phyloP scores from a whole-genome alignment of 2,329 filamentous ascomycete genomes.

The Scedosporium apiospermum region DNA sequence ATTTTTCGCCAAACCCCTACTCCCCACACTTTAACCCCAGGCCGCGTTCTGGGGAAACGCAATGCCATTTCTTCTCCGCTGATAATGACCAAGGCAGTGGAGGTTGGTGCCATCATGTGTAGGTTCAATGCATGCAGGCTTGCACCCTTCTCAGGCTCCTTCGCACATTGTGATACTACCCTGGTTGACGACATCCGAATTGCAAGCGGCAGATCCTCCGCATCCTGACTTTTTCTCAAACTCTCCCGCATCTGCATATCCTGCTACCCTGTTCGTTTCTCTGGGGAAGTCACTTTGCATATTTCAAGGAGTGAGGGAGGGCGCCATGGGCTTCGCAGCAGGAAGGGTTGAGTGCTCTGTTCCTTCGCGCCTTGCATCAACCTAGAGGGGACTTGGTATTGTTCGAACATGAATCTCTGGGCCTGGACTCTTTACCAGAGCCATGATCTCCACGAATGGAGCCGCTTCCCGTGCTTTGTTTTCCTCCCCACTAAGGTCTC shows the following conservation, averaged over 20 bases:
- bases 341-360: neutral
- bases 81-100: neutral
- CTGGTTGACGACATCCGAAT: conserved; percentile 1
- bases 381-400: too few relatives aligned
- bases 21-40: neutral
- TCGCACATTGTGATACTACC: neutral
- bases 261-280: neutral
- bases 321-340: neutral
- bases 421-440: too few relatives aligned
- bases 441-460: too few relatives aligned
- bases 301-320: neutral
- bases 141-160: neutral
- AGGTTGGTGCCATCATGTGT: neutral
- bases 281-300: neutral
- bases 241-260: neutral
- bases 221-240: neutral
- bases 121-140: neutral
- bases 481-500: too few relatives aligned
- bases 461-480: neutral
- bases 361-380: neutral
- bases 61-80: neutral
- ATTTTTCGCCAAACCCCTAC: neutral
- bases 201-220: neutral
- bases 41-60: neutral
- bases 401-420: too few relatives aligned